Evolutionary conservation across 1,139 yeast species (phyloP).

Genomic region (Candida glucosophila): DNA sequence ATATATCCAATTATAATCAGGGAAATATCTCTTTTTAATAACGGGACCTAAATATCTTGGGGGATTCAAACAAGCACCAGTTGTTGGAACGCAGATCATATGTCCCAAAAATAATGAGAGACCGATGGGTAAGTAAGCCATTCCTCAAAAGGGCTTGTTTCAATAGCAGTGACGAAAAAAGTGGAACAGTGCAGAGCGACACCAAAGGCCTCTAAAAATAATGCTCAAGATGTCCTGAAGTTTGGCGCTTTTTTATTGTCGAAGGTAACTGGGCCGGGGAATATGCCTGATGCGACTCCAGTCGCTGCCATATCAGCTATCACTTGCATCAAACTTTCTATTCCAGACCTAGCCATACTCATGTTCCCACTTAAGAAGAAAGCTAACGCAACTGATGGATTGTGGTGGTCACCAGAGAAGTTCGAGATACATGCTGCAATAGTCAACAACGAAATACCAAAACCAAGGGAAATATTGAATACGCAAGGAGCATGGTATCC

Average conservation of each 20-base stretch:
- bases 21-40: slow-evolving; percentile 65
- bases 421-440: slow-evolving; percentile 68
- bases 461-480: slow-evolving; percentile 81
- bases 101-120: slow-evolving; percentile 76
- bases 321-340: slow-evolving; percentile 62
- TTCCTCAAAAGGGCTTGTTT: slow-evolving; percentile 37
- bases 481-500: too few species aligned
- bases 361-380: slow-evolving; percentile 65
- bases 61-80: slow-evolving; percentile 91
- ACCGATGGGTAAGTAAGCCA: slow-evolving; percentile 62
- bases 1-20: slow-evolving; percentile 83
- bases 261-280: slow-evolving; percentile 73
- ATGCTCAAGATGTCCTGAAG: slow-evolving; percentile 64
- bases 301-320: slow-evolving; percentile 91
- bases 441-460: slow-evolving; percentile 80
- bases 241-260: slow-evolving; percentile 68
- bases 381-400: slow-evolving; percentile 81
- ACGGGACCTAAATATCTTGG: slow-evolving; percentile 86
- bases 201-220: slow-evolving; percentile 78
- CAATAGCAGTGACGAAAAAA: slow-evolving; percentile 73
- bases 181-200: slow-evolving; percentile 67
- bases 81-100: slow-evolving; percentile 71
- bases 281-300: slow-evolving; percentile 80
- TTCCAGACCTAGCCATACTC: slow-evolving; percentile 60
- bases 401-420: slow-evolving; percentile 83